Base-by-base conservation (phyloP, 1,284 basidiomycete genomes). In the Ganoderma meredithae region DNA sequence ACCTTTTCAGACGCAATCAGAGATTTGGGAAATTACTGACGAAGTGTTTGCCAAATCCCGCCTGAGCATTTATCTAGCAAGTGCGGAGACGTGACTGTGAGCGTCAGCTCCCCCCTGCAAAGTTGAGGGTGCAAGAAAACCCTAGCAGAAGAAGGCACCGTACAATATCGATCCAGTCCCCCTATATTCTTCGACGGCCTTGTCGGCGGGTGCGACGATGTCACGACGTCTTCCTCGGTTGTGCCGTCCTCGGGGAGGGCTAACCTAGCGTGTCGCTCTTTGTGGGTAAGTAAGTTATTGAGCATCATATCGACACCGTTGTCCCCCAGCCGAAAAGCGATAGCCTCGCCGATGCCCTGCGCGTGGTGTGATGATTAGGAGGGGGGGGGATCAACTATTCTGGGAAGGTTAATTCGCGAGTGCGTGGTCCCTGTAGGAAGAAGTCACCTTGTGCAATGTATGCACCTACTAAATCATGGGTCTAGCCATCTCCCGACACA, bases 261-360 rank as follows among this genome's bases (percentile, higher is more conserved):
- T 3, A 31, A 31, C 2, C 75, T 0, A 84, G 75, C n/a, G 69
- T 58, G 0, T 71, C 71, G 1, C 58, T 27, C 52, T 82, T 78
- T 15, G 65, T 66, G 0, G 75, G 72, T 6, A 84, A 41, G 72
- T 6, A 84, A 41, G 68, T 85, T 83, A 58, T 79, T 76, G 40
- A 86, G 44, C 8, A 77, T 81, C 3, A 85, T 72, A 63, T 82
- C 76, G 36, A 83, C 76, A 0, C 83, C 85, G 62, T 85, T 84
- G 4, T 75, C 68, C 0, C 84, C 82, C 9, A 86, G 78, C 0
- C 81, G 78, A 0, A 82, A 72, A 10, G 81, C 81, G 58, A 83
- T 81, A 17, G 81, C 80, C n/a, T 79, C 75, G 0, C 84, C 84
- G 40, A 85, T 80, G 10, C 83, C 84, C 60, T 80, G 78, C 3